A percentile compares a stretch with the other conserved stretches of the same genome.
Evolutionary conservation across 1,284 basidiomycete species (phyloP).

Genomic region (Sanghuangporus weigelae): DNA sequence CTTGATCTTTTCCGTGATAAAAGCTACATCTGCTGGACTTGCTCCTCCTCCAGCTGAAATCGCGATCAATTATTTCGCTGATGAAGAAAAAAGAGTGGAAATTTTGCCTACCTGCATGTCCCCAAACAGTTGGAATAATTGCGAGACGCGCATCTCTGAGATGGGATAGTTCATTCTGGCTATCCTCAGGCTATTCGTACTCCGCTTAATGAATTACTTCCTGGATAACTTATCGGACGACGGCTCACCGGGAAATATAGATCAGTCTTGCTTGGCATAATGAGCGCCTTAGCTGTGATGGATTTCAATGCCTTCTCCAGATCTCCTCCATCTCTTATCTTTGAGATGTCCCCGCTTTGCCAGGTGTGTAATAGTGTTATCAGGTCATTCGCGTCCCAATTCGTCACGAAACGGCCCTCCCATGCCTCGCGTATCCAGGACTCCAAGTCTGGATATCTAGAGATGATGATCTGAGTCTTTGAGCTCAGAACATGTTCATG

Average conservation of each 20-base stretch:
- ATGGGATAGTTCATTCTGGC: constrained; percentile 25
- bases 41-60: constrained; percentile 26
- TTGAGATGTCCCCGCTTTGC: constrained; percentile 36
- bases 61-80: neutral
- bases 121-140: constrained; percentile 29
- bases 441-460: constrained; percentile 29
- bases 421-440: constrained; percentile 31
- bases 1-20: constrained; percentile 26
- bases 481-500: neutral
- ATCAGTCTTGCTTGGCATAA: constrained; percentile 32
- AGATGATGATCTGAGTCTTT: neutral
- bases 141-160: constrained; percentile 26
- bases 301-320: constrained; percentile 26
- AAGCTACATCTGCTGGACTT: constrained; percentile 25
- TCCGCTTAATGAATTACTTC: neutral
- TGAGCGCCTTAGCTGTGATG: constrained; percentile 28
- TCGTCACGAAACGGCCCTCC: constrained; percentile 30
- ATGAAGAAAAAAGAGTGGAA: neutral
- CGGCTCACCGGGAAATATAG: constrained; percentile 30
- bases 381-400: constrained; percentile 39
- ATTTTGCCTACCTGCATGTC: constrained; percentile 22
- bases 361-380: constrained; percentile 34
- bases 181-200: constrained; percentile 27
- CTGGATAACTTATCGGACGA: neutral
- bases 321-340: constrained; percentile 26